Base-by-base conservation (phyloP, 2,329 filamentous ascomycete species). In the Acephala macrosclerotiorum region DNA sequence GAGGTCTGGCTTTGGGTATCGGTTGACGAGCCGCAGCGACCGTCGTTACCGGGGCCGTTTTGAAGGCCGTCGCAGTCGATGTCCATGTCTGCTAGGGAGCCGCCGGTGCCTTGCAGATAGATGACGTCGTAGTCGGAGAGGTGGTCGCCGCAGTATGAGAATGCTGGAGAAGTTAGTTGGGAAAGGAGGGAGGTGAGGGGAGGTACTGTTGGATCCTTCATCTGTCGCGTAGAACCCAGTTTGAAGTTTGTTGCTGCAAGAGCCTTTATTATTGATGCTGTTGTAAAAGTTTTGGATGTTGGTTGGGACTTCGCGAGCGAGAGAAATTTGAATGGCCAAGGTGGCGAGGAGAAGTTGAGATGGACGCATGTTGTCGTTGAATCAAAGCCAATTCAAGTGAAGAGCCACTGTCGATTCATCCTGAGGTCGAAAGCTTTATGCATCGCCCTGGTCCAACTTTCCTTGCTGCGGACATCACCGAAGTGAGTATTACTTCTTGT, bases 41-140 rank as follows among this genome's bases (percentile, higher is more conserved):
- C 81, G 35, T 80, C 81, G 63, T 80, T 77, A 40, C 77, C 78
- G 33, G 76, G 70, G 8, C 78, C 77, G 25, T 76, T 74, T 62
- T 84, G 79, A 8, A 78, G 72, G 25, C 86, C 86, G 69, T 88
- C 85, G 71, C 86, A 88, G 76, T 87, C 85, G 61, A 88, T 79
- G 70, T 87, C 85, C 83, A 88, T 86, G 74, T 87, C 83, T 60
- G 78, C 80, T 45, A 87, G 77, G 42, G 79, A 70, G 25, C 77
- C 77, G 4, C 75, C 71, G 2, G 74, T 76, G 53, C 81, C 81
- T 64, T 83, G 80, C 16, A 87, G 73, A 75, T 83, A 87, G 65
- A 88, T 76, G 51, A 83, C 77, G 40, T 79, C 73, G 33, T 73
- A 65, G 55, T 79, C 74, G 20, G 72, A 57, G 16, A 80, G 40